Percentiles rank a stretch among this genome's conserved stretches.
phyloP scores from a whole-genome alignment of 2,329 filamentous ascomycete genomes.

The Macrophomina tecta region DNA sequence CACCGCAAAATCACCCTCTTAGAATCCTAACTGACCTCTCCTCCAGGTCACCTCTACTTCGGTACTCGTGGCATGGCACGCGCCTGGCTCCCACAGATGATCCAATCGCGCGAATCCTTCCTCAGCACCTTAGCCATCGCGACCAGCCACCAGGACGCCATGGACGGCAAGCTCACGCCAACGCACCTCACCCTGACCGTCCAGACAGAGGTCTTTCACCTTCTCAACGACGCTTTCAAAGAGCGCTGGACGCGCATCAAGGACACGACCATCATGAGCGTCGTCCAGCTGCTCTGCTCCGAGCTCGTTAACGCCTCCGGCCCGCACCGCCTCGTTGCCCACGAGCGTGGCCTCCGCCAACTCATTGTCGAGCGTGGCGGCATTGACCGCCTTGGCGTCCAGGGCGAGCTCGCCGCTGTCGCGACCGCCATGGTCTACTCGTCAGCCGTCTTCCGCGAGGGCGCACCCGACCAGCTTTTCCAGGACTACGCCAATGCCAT shows the following conservation, averaged over 20 bases:
- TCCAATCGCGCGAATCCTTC: constrained; percentile 42
- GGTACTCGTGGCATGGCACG: constrained; percentile 42
- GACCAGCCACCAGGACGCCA: constrained; percentile 42
- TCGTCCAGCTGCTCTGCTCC: constrained; percentile 44
- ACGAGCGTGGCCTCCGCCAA: constrained; percentile 39
- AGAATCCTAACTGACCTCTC: constrained; percentile 22
- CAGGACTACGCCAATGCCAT: constrained; percentile 31
- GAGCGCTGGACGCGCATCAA: constrained; percentile 35
- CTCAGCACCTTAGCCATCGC: constrained; percentile 46
- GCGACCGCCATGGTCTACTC: constrained; percentile 35
- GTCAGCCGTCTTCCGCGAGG: constrained; percentile 42
- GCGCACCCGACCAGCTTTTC: constrained; percentile 37
- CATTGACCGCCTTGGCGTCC: constrained; percentile 38
- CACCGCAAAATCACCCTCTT: neutral
- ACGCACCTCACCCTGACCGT: constrained; percentile 38
- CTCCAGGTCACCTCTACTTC: constrained; percentile 37
- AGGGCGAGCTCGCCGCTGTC: constrained; percentile 41
- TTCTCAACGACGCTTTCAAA: constrained; percentile 38
- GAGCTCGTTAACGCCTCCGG: constrained; percentile 39
- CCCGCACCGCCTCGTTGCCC: constrained; percentile 30
- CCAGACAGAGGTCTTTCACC: constrained; percentile 43
- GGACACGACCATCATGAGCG: constrained; percentile 44
- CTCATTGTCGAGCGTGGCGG: constrained; percentile 46
- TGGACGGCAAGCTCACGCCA: constrained; percentile 38
- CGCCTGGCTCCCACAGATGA: constrained; percentile 44